Base-by-base conservation (phyloP, 2,329 filamentous ascomycete species). In the Amesomyces nigricolor region DNA sequence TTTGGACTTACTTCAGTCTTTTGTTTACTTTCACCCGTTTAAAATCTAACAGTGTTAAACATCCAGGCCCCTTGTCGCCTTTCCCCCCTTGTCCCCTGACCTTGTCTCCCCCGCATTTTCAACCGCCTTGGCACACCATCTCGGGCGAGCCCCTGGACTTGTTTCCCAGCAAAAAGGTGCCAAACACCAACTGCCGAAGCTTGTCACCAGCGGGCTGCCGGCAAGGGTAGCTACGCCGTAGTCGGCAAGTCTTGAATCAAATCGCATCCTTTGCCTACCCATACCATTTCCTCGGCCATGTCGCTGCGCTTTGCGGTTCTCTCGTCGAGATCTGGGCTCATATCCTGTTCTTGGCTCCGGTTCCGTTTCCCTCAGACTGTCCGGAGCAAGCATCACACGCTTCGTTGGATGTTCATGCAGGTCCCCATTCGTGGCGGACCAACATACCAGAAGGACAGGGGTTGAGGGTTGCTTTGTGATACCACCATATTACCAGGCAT, bases 101-200 rank as follows among this genome's bases (percentile, higher is more conserved):
- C 17, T 19, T 19, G 17, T 39, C 44, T 54, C 51, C 57, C 57
- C 57, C 57, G 57, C 57, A 52, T 57, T 54, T 39, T 50, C 45
- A 47, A 43, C 40, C 16, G 5, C 35, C 48, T 51, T 30, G 38
- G 43, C 44, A 50, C 26, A 22, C 30, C 8, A 26, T 32, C 16
- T 26, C 32, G 47, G n/a, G 39, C 13, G 43, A 29, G 7, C 14
- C 10, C 22, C n/a, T 14, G 6, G 30, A 10, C 17, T 26, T 26
- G 29, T 40, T 46, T 26, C n/a, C 22, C 51, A 43, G 16, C 30
- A 14, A 46, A 13, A 13, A 45, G 53, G 53, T 30, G 44, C 53
- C 47, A 60, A 53, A 54, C 38, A 19, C 42, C 54, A 60, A 57
- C 55, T 60, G 58, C 58, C 56, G 58, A 58, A 43, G 32, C 44